Evolutionary conservation across 2,329 filamentous ascomycete species (phyloP), one percentile per base, ranked within the genome.

Genomic region (Plectosphaerella cucumerina): DNA sequence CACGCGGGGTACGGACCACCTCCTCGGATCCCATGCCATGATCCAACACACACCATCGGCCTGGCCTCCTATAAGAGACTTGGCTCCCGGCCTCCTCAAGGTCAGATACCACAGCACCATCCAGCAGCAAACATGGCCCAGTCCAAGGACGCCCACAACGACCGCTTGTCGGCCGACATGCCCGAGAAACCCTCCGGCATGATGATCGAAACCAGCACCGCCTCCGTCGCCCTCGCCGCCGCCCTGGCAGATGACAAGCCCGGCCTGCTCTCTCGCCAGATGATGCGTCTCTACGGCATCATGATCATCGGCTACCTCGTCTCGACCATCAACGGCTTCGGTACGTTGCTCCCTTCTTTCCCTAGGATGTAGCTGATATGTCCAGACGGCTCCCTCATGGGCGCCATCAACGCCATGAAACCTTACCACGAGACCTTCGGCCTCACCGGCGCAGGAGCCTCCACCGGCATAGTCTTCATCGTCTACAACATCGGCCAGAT

Each of bases 401-500:
- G 57, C 33, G 55, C 53, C 22, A 73, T 76, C 58, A 77, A 77
- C 55, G 73, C 72, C 47, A 75, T 77, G 70, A 58, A 65, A 31
- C 63, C 68, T 21, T 77, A 75, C 53, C 73, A 76, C 48, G 57
- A 64, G n/a, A 71, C 68, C 5, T 77, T 77, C 55, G 65, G 64
- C 2, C 62, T 77, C 12, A 61, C 61, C 33, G 72, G 72, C 18
- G 67, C 66, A 11, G 74, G 75, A 12, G 71, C 72, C 21, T 69
- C 66, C 44, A 74, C 74, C 1, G 75, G 75, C 20, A 59, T 70
- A 47, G 62, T 70, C 55, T 70, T 70, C 55, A 75, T 76, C 55
- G 72, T 75, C 50, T 75, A 75, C 63, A 69, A 76, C 49, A 58
- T 75, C 11, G 75, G 75, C 6, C 71, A 75, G 55, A 76, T 78